Percentiles rank a stretch among this genome's conserved stretches.
Evolutionary conservation across 257 asterid genomes (phyloP).

Genomic region (Vinca minor): DNA sequence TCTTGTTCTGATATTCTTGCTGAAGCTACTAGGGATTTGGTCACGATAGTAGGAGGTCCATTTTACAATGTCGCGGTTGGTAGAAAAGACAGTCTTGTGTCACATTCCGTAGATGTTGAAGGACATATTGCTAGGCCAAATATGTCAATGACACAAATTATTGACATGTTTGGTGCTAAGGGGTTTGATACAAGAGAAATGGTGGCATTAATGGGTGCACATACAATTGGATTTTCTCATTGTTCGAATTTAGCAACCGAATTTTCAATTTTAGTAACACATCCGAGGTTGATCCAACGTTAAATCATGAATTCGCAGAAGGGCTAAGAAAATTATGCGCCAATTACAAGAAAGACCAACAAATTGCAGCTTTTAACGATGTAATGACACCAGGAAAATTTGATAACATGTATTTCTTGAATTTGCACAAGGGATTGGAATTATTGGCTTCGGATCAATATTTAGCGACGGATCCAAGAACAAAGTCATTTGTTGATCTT

Average conservation of each 20-base stretch:
- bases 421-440: conserved; percentile 50
- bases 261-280: conserved; percentile 38
- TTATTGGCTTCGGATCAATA: conserved; percentile 56
- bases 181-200: conserved; percentile 50
- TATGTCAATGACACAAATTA: conserved; percentile 43
- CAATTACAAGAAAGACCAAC: conserved; percentile 25
- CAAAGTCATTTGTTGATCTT: conserved; percentile 60
- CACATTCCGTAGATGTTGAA: conserved; percentile 41
- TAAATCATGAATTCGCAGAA: conserved; percentile 45
- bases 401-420: conserved; percentile 53
- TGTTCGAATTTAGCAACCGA: conserved; percentile 52
- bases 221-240: conserved; percentile 79
- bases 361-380: conserved; percentile 63
- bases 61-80: conserved; percentile 51
- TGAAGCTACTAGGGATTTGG: conserved; percentile 57
- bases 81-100: conserved; percentile 45
- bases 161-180: conserved; percentile 32
- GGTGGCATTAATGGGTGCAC: conserved; percentile 78
- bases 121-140: conserved; percentile 71
- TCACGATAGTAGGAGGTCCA: conserved; percentile 79
- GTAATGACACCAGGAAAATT: conserved; percentile 78
- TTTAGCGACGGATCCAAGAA: conserved; percentile 48
- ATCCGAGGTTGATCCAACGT: conserved; percentile 38
- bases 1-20: conserved; percentile 95
- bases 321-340: conserved; percentile 47